Evolutionary conservation across 2,329 filamentous ascomycete genomes (phyloP).

Genomic region (Elsinoe australis): DNA sequence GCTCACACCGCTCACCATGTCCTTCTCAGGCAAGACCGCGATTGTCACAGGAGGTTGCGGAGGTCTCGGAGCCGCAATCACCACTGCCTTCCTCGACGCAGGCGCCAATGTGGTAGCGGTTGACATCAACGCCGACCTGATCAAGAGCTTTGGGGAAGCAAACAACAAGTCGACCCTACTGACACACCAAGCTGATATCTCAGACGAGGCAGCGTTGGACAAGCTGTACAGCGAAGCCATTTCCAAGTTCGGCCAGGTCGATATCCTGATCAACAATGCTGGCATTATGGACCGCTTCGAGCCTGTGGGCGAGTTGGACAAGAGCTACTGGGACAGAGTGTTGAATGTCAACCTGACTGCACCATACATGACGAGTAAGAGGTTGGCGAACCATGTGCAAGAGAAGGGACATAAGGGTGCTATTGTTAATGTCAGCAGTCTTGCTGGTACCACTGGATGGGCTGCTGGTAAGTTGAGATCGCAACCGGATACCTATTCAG

Average conservation of each 20-base stretch:
- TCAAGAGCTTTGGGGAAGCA: slow-evolving; percentile 26
- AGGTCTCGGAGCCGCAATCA: slow-evolving; percentile 30
- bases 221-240: slow-evolving; percentile 32
- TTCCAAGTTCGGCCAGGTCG: slow-evolving; percentile 41
- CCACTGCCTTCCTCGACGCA: slow-evolving; percentile 27
- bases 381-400: slow-evolving; percentile 44
- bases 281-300: slow-evolving; percentile 52
- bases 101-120: slow-evolving; percentile 32
- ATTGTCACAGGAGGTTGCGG: slow-evolving; percentile 31
- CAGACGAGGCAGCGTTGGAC: slow-evolving; percentile 31
- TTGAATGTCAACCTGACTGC: slow-evolving; percentile 52
- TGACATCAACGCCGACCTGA: slow-evolving; percentile 30
- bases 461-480: slow-evolving; percentile 31
- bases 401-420: slow-evolving; percentile 38
- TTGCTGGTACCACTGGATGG: slow-evolving; percentile 40
- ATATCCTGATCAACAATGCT: slow-evolving; percentile 44
- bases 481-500: no score
- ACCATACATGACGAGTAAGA: slow-evolving; percentile 46
- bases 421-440: slow-evolving; percentile 49
- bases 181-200: slow-evolving; percentile 34
- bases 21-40: slow-evolving; percentile 26
- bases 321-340: slow-evolving; percentile 46
- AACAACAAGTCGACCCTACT: slow-evolving; percentile 25
- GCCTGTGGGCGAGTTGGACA: slow-evolving; percentile 42
- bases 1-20: neutral